Evolutionary conservation across 2,329 filamentous ascomycete species (phyloP).

Genomic region (Fusarium sp.): DNA sequence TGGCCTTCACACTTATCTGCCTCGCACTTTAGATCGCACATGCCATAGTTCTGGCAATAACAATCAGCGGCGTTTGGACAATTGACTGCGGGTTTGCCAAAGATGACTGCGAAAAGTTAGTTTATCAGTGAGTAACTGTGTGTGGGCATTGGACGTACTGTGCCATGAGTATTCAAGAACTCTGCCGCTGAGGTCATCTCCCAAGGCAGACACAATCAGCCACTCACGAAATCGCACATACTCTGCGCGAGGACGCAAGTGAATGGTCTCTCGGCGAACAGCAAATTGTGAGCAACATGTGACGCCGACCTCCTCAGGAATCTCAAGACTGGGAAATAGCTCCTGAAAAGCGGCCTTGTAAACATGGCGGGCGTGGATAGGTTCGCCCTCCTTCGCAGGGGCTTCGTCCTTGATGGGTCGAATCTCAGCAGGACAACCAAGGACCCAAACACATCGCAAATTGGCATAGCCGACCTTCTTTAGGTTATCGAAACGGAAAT

Average conservation of each 20-base stretch:
- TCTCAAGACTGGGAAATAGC: constrained; percentile 52
- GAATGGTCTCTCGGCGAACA: constrained; percentile 63
- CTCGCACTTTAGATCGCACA: constrained; percentile 60
- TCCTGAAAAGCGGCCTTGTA: constrained; percentile 56
- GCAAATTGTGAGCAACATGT: constrained; percentile 75
- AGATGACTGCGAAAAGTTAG: constrained; percentile 59
- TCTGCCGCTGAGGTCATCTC: constrained; percentile 65
- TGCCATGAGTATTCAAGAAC: constrained; percentile 75
- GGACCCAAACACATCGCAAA: constrained; percentile 67
- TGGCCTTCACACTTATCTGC: constrained; percentile 62
- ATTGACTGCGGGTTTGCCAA: constrained; percentile 65
- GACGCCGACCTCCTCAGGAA: constrained; percentile 62
- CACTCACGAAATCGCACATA: constrained; percentile 68
- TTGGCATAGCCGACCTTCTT: constrained; percentile 67
- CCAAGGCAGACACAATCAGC: constrained; percentile 65
- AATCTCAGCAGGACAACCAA: constrained; percentile 64
- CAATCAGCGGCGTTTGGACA: constrained; percentile 70
- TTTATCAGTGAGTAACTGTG: neutral
- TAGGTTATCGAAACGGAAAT: constrained; percentile 61
- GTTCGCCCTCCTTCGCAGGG: constrained; percentile 47
- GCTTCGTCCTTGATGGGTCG: constrained; percentile 50
- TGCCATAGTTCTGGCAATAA: constrained; percentile 73
- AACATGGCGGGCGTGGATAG: constrained; percentile 53
- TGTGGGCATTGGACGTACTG: constrained; percentile 53
- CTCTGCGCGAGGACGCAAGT: constrained; percentile 57